Evolutionary conservation across 75 land plant species (phyloP).

Genomic region (Adiantum capillusveneris): DNA sequence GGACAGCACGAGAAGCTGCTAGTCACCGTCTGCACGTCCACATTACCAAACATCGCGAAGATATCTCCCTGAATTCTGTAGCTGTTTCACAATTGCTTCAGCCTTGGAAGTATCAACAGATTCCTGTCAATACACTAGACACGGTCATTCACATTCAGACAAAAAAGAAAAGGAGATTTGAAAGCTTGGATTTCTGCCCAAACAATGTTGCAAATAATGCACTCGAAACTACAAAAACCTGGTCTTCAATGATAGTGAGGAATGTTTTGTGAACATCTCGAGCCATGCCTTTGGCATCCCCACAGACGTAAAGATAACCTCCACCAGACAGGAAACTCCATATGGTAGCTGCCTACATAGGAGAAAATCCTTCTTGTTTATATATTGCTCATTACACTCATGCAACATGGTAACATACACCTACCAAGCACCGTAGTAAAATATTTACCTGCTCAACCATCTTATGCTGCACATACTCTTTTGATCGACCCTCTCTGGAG

Average conservation of each 20-base stretch:
- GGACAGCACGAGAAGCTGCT: too few relatives aligned
- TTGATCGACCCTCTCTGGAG: slow-evolving; percentile 36
- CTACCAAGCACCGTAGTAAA: too few relatives aligned
- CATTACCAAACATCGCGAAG: slow-evolving; percentile 83
- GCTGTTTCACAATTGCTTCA: slow-evolving; percentile 74
- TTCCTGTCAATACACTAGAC: slow-evolving; percentile 32
- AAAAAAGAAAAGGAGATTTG: too few relatives aligned
- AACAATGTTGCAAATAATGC: too few relatives aligned
- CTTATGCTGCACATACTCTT: slow-evolving; percentile 47
- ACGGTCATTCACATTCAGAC: neutral
- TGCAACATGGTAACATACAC: neutral
- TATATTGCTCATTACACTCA: neutral
- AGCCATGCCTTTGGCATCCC: slow-evolving; percentile 32
- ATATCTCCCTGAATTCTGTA: slow-evolving; percentile 75
- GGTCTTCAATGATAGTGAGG: slow-evolving; percentile 8
- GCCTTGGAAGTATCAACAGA: slow-evolving; percentile 55
- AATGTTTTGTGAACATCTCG: slow-evolving; percentile 17
- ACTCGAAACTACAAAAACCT: slow-evolving; percentile 9
- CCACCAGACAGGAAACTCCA: slow-evolving; percentile 12
- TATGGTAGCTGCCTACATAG: neutral
- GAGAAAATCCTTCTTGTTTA: too few relatives aligned
- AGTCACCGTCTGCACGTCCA: too few relatives aligned
- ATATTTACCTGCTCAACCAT: slow-evolving; percentile 27
- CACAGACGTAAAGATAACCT: slow-evolving; percentile 29
- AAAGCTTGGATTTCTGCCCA: too few relatives aligned